phyloP scores from a whole-genome alignment of 2,329 filamentous ascomycete genomes.

The Hypoxylon sp. region DNA sequence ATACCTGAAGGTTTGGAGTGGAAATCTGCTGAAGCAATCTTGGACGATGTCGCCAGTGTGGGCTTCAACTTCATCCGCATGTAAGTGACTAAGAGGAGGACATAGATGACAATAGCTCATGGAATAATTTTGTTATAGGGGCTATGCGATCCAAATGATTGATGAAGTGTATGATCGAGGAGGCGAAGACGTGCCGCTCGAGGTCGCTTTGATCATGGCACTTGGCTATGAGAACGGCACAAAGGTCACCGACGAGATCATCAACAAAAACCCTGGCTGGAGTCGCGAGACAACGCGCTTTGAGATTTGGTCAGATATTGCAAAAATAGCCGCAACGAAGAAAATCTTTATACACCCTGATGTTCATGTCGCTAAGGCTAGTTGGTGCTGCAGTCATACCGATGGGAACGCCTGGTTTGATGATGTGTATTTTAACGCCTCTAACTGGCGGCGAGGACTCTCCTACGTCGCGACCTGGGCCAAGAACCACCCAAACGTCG shows the following conservation, averaged over 20 bases:
- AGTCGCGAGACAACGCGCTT: constrained; percentile 63
- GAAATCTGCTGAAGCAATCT: constrained; percentile 64
- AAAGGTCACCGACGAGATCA: constrained; percentile 61
- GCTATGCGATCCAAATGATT: constrained; percentile 70
- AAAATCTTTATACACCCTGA: constrained; percentile 60
- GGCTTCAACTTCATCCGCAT: constrained; percentile 71
- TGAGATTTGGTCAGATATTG: constrained; percentile 59
- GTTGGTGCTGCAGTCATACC: constrained; percentile 62
- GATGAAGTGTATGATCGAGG: constrained; percentile 61
- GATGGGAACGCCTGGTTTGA: constrained; percentile 70
- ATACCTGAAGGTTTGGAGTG: constrained; percentile 70
- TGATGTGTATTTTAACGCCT: constrained; percentile 67
- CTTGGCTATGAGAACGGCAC: constrained; percentile 65
- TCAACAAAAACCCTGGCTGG: constrained; percentile 66
- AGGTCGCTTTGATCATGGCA: constrained; percentile 57
- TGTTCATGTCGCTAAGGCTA: constrained; percentile 59
- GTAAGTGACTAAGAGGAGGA: constrained; percentile 36
- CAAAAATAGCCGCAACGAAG: constrained; percentile 53
- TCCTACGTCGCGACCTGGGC: constrained; percentile 65
- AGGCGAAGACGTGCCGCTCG: constrained; percentile 58
- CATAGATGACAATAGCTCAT: background rate
- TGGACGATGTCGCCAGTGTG: constrained; percentile 63
- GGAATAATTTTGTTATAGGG: constrained; percentile 49
- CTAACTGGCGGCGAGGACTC: constrained; percentile 69
- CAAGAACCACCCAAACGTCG: constrained; percentile 58